These are phyloP conservation scores for Staphylotrichum longicolle DNA, from an alignment of 495 filamentous ascomycete species.

Conservation along the genomic window DNA sequence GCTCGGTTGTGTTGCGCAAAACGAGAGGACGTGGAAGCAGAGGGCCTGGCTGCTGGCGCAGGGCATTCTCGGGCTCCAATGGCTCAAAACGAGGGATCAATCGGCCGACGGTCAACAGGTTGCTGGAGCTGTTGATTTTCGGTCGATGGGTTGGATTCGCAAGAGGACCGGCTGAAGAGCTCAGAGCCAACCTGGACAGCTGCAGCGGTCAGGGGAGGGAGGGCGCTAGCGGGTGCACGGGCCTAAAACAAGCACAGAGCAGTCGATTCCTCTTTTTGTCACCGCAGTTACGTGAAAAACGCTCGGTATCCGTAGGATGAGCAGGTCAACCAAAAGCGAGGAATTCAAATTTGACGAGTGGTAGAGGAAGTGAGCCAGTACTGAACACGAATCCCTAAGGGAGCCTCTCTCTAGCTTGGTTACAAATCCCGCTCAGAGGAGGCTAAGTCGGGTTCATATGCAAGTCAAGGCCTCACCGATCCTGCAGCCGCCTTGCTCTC, in stretches of 20 bases:
- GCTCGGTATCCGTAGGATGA: too few species aligned
- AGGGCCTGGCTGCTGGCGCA: constrained; percentile 12
- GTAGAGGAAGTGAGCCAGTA: too few species aligned
- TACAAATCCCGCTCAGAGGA: too few species aligned
- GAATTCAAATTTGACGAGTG: too few species aligned
- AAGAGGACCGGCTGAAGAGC: constrained; percentile 1
- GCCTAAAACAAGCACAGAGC: background rate
- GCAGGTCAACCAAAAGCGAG: too few species aligned
- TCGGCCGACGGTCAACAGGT: constrained; percentile 20
- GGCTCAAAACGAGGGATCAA: constrained; percentile 22
- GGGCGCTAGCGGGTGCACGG: constrained; percentile 7
- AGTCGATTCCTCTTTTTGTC: background rate
- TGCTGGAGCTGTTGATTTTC: constrained; percentile 21
- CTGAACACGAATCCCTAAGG: too few species aligned
- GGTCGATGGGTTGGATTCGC: constrained; percentile 7
- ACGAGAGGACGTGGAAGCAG: constrained; percentile 20
- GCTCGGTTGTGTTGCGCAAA: constrained; percentile 16
- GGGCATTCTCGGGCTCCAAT: constrained; percentile 20
- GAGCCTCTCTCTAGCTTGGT: too few species aligned
- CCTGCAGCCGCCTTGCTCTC: background rate
- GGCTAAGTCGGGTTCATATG: background rate
- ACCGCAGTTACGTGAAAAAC: too few species aligned
- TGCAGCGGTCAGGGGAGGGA: too few species aligned
- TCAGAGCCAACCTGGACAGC: background rate
- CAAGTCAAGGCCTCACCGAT: constrained; percentile 1